These are phyloP conservation scores for Eucalyptus regnans DNA, from an alignment of 345 rosid genomes.

Conservation along the genomic window DNA sequence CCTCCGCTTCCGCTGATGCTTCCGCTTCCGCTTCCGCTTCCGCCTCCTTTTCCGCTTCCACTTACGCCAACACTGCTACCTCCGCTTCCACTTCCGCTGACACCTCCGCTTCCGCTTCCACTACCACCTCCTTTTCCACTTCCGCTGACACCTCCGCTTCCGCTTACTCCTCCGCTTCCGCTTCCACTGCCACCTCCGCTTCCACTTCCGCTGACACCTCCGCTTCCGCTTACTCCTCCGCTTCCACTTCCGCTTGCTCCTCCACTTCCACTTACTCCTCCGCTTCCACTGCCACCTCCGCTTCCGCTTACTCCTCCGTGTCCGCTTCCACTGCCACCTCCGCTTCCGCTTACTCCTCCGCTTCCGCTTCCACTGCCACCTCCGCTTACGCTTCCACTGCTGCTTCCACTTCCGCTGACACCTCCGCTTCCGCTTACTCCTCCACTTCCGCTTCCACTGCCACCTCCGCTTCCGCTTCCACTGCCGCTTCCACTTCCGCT, in stretches of 20 bases:
- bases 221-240: background rate
- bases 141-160: accelerated
- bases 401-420: background rate
- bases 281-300: background rate
- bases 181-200: background rate
- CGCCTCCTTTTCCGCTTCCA: background rate
- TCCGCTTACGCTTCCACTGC: background rate
- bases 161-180: accelerated
- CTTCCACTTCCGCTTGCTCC: background rate
- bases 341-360: background rate
- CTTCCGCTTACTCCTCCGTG: background rate
- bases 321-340: accelerated
- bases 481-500: background rate
- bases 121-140: background rate
- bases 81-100: background rate
- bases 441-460: background rate
- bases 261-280: background rate
- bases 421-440: background rate
- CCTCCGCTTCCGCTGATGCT: background rate
- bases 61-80: too few relatives aligned
- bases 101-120: background rate
- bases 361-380: background rate
- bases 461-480: background rate
- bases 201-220: background rate
- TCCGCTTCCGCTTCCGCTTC: background rate